These are phyloP conservation scores for Ceratobasidium sp. DNA, from an alignment of 1,284 basidiomycete genomes.

Conservation along the genomic window DNA sequence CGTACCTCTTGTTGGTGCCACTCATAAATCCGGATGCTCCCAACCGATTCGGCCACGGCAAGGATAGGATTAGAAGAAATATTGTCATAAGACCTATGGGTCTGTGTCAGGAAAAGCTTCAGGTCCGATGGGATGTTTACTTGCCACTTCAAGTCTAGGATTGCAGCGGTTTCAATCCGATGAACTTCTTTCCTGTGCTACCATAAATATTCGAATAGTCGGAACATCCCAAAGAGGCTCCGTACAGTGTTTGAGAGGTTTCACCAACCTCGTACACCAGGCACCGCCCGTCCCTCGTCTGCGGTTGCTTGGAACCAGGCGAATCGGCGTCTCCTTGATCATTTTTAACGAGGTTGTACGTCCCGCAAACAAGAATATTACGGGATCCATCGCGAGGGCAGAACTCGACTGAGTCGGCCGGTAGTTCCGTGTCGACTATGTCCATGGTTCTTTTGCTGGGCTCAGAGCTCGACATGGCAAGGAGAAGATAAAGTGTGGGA, in stretches of 20 bases:
- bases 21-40: constrained; percentile 74
- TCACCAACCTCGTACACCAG: constrained; percentile 71
- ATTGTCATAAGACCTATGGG: not conserved
- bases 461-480: constrained; percentile 36
- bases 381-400: constrained; percentile 75
- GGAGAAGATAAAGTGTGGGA: constrained; percentile 26
- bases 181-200: constrained; percentile 72
- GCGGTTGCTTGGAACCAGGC: constrained; percentile 44
- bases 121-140: constrained; percentile 31
- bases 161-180: constrained; percentile 79
- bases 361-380: constrained; percentile 87
- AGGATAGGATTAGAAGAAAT: constrained; percentile 59
- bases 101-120: not conserved
- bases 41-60: constrained; percentile 87
- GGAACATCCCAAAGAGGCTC: constrained; percentile 5
- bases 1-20: constrained; percentile 68
- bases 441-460: constrained; percentile 40
- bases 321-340: constrained; percentile 51
- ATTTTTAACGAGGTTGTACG: constrained; percentile 79
- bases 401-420: constrained; percentile 93
- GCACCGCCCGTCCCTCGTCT: constrained; percentile 69
- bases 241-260: constrained; percentile 55
- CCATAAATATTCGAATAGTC: not conserved
- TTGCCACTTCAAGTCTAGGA: constrained; percentile 95
- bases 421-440: constrained; percentile 77